A percentile compares a stretch with the other conserved stretches of the same genome.
Conservation (phyloP, 2,329 filamentous ascomycete genomes). For the Paracamarosporium sp. region DNA sequence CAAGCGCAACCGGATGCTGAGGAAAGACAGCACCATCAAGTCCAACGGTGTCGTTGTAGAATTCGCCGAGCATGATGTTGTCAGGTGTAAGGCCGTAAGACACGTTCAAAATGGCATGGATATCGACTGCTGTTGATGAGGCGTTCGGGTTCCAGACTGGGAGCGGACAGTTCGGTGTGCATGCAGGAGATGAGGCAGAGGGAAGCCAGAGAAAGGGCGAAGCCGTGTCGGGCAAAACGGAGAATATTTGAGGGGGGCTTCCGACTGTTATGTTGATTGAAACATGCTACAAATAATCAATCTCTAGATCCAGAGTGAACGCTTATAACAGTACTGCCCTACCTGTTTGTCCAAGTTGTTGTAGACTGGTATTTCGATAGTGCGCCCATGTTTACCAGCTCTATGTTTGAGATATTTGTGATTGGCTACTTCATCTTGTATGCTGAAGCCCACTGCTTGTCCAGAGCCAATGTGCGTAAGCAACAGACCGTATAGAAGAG, state of each 20-base stretch:
- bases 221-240: constrained; percentile 16
- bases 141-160: constrained; percentile 7
- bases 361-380: constrained; percentile 5
- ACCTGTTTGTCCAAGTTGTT: constrained; percentile 9
- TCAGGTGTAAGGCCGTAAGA: constrained; percentile 21
- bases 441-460: neutral
- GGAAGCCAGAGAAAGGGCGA: constrained; percentile 21
- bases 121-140: constrained; percentile 12
- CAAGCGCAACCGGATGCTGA: constrained; percentile 12
- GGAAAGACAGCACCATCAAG: constrained; percentile 3
- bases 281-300: constrained; percentile 15
- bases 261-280: constrained; percentile 17
- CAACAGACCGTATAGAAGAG: neutral
- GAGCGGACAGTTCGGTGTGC: constrained; percentile 13
- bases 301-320: neutral
- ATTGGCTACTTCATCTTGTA: neutral
- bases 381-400: neutral
- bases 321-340: neutral
- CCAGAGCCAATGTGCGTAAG: neutral
- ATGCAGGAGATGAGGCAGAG: constrained; percentile 14
- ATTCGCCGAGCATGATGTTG: constrained; percentile 16
- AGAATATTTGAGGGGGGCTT: constrained; percentile 16
- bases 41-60: constrained; percentile 19
- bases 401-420: neutral
- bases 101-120: constrained; percentile 11